Percentiles rank a stretch among this genome's conserved stretches.
phyloP scores from a whole-genome alignment of 768 basidiomycete species.

The Naganishia friedmannii region DNA sequence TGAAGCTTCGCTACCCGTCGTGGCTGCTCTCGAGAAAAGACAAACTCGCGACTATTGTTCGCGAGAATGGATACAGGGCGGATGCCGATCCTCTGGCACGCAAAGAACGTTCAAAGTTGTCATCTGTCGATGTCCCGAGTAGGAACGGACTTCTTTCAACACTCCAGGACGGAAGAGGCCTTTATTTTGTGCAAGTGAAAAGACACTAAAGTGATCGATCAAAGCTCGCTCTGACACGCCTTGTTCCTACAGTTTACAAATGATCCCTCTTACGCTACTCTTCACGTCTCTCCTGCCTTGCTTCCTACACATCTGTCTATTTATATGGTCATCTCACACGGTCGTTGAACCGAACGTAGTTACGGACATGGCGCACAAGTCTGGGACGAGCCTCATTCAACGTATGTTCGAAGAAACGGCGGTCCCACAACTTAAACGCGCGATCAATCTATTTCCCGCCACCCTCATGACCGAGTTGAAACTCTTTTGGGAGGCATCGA shows the following conservation, averaged over 20 bases:
- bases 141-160: background rate
- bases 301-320: conserved; percentile 46
- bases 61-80: background rate
- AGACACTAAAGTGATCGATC: background rate
- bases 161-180: conserved; percentile 35
- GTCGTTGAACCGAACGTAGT: conserved; percentile 15
- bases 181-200: conserved; percentile 44
- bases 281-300: conserved; percentile 48
- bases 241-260: conserved; percentile 20
- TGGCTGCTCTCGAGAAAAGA: conserved; percentile 6
- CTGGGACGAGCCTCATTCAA: background rate
- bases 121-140: background rate
- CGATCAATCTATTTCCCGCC: background rate
- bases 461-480: background rate
- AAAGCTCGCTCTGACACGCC: background rate
- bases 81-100: background rate
- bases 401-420: background rate
- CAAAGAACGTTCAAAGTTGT: background rate
- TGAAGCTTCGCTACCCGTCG: background rate
- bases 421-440: background rate
- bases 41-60: background rate
- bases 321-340: conserved; percentile 41
- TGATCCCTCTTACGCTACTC: conserved; percentile 47
- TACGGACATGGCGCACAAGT: background rate
- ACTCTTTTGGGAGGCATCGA: background rate